phyloP scores from a whole-genome alignment of 2,329 filamentous ascomycete genomes.

The Nemania diffusa region DNA sequence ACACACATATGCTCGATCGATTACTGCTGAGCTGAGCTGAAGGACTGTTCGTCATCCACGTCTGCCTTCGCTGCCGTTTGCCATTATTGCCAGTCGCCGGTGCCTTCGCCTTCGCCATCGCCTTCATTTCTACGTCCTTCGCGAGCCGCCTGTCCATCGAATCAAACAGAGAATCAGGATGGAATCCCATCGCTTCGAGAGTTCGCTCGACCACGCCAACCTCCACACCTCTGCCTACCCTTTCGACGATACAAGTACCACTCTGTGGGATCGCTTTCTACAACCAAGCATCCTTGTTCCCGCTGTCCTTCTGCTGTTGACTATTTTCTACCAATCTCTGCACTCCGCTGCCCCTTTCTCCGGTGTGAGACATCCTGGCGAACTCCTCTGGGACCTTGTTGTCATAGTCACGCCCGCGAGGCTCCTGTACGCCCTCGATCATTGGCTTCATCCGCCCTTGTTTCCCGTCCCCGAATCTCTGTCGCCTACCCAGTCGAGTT shows the following conservation, averaged over 20 bases:
- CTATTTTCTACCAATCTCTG: constrained; percentile 52
- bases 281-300: constrained; percentile 53
- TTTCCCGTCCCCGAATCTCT: constrained; percentile 51
- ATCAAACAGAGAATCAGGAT: constrained; percentile 47
- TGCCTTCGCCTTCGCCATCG: neutral
- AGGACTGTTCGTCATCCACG: neutral
- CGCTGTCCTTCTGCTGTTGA: constrained; percentile 49
- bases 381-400: constrained; percentile 69
- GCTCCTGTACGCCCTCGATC: constrained; percentile 67
- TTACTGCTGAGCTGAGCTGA: neutral
- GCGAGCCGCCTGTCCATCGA: constrained; percentile 8
- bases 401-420: constrained; percentile 66
- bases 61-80: neutral
- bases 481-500: constrained; percentile 53
- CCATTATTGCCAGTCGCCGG: neutral
- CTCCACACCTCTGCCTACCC: constrained; percentile 40
- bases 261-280: constrained; percentile 48
- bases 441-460: constrained; percentile 62
- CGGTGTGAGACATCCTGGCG: constrained; percentile 52
- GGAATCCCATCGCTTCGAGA: constrained; percentile 50
- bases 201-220: constrained; percentile 46
- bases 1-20: neutral
- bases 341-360: constrained; percentile 44
- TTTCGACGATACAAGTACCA: constrained; percentile 36
- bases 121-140: constrained; percentile 28